phyloP scores from a whole-genome alignment of 2,329 filamentous ascomycete species.

The Monosporascus sp. region DNA sequence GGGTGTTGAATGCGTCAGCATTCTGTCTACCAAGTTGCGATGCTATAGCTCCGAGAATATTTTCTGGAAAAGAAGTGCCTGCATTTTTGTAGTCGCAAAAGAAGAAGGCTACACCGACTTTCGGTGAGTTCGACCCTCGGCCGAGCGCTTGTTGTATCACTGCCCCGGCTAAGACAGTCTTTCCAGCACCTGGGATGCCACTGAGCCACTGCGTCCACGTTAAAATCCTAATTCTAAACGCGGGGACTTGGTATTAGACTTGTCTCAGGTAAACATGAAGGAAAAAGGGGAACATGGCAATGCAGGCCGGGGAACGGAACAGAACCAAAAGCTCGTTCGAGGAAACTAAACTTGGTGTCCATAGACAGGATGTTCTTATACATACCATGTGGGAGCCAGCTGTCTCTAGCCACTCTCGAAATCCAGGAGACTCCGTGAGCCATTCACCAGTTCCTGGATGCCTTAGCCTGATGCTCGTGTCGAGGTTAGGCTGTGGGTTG shows the following conservation, averaged over 20 bases:
- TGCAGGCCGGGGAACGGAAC: no score
- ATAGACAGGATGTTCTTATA: no score
- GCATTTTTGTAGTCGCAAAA: conserved; percentile 28
- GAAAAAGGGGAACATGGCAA: no score
- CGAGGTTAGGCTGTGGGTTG: conserved; percentile 19
- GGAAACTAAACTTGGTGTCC: no score
- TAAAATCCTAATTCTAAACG: no score
- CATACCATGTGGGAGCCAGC: background rate
- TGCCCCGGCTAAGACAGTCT: conserved; percentile 21
- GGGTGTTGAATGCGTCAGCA: conserved; percentile 12
- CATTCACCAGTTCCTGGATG: conserved; percentile 20
- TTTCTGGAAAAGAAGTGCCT: conserved; percentile 10
- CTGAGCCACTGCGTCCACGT: conserved; percentile 17
- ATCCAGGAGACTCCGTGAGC: conserved; percentile 9
- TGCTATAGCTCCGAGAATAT: conserved; percentile 22
- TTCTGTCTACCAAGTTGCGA: conserved; percentile 26
- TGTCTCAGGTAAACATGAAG: no score
- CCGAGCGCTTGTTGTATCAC: conserved; percentile 15
- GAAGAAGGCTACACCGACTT: conserved; percentile 19
- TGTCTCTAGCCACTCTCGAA: conserved; percentile 15
- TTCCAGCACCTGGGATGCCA: conserved; percentile 24
- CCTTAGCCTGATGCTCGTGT: conserved; percentile 14
- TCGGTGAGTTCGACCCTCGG: background rate
- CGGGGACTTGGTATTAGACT: no score
- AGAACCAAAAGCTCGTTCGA: no score